Evolutionary conservation across 2,329 filamentous ascomycete species (phyloP).

Genomic region (Nannizzia gypsea): DNA sequence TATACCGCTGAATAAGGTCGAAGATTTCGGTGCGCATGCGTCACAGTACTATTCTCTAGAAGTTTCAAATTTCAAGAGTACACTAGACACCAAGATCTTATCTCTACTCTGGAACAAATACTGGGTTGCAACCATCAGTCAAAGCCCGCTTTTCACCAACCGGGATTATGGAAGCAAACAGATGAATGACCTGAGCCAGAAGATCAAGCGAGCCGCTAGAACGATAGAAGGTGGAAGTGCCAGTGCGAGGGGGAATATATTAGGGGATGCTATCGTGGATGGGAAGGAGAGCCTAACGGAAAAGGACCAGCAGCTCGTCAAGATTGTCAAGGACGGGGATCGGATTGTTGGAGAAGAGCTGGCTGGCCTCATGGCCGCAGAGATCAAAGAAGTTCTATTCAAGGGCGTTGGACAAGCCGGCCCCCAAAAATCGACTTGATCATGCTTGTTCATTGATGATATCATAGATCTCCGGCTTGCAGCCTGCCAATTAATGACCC

Average conservation of each 20-base stretch:
- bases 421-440: not conserved
- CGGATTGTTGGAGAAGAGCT: conserved; percentile 47
- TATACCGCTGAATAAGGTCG: conserved; percentile 84
- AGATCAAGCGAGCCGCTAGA: conserved; percentile 56
- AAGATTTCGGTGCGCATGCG: conserved; percentile 89
- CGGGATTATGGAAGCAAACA: conserved; percentile 88
- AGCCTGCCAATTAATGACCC: not conserved
- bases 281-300: not conserved
- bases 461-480: not conserved
- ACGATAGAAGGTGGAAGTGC: conserved; percentile 23
- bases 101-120: conserved; percentile 97
- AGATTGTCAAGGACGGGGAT: conserved; percentile 45
- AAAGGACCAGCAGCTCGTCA: conserved; percentile 39
- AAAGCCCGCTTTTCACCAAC: conserved; percentile 81
- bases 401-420: conserved; percentile 24
- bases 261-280: conserved; percentile 16
- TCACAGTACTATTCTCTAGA: conserved; percentile 84
- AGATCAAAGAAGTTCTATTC: conserved; percentile 43
- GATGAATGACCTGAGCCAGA: conserved; percentile 74
- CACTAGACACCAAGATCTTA: conserved; percentile 73
- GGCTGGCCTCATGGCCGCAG: conserved; percentile 35
- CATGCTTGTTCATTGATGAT: not conserved
- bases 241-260: conserved; percentile 5
- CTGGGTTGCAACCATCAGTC: conserved; percentile 71
- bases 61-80: conserved; percentile 88